Evolutionary conservation across 805 yeast species (phyloP).

Genomic region (Candida coquimbonensis): DNA sequence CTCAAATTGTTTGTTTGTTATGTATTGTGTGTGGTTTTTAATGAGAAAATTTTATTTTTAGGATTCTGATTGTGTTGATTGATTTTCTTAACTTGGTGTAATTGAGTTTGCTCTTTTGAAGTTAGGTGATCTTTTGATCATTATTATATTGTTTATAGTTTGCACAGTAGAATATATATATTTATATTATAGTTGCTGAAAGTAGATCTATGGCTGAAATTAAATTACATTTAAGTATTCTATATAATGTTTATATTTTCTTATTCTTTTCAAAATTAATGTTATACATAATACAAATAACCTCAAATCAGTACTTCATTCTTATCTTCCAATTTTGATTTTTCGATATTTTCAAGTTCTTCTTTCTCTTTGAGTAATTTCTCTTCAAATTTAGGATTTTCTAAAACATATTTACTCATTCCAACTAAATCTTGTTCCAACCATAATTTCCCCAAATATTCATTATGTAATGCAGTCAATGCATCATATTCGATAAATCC

Average conservation of each 20-base stretch:
- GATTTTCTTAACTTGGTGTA: no score
- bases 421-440: constrained; percentile 18
- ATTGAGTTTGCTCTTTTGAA: no score
- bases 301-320: no score
- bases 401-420: constrained; percentile 13
- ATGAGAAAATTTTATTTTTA: background rate
- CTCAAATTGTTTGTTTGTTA: background rate
- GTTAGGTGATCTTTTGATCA: background rate
- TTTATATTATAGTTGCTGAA: background rate
- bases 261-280: no score
- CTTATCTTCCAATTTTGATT: no score
- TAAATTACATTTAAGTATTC: no score
- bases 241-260: no score
- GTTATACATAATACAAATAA: no score
- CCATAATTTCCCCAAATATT: constrained; percentile 25
- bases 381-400: background rate
- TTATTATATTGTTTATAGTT: constrained; percentile 3
- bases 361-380: background rate
- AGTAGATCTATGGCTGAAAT: no score
- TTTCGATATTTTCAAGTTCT: background rate
- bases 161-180: background rate
- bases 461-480: constrained; percentile 15
- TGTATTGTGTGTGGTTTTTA: background rate
- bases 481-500: constrained; percentile 19
- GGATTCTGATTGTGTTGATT: no score